phyloP scores from a whole-genome alignment of 2,329 filamentous ascomycete species.

The Juglanconis juglandina region DNA sequence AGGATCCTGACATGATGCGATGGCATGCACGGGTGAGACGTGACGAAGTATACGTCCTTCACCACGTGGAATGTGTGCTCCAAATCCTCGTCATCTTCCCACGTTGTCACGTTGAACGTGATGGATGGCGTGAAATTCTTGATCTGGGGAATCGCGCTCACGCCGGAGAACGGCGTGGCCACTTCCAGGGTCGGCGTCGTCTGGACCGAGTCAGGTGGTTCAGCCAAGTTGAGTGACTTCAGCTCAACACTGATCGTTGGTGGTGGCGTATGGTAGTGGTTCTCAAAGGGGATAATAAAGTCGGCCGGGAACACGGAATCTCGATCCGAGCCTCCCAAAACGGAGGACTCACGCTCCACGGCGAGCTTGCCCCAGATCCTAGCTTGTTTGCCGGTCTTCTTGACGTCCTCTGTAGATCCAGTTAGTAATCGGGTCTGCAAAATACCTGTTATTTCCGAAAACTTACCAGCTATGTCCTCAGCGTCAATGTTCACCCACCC shows the following conservation, averaged over 20 bases:
- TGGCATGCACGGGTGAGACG: slow-evolving; percentile 61
- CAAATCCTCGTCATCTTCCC: slow-evolving; percentile 35
- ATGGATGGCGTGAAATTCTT: slow-evolving; percentile 39
- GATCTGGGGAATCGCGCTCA: slow-evolving; percentile 28
- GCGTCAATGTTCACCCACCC: slow-evolving; percentile 60
- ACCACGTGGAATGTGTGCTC: slow-evolving; percentile 44
- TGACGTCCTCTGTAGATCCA: slow-evolving; percentile 41
- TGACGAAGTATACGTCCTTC: slow-evolving; percentile 63
- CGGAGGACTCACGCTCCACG: slow-evolving; percentile 58
- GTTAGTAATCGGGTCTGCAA: not conserved
- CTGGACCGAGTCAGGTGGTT: slow-evolving; percentile 41
- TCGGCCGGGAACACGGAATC: slow-evolving; percentile 56
- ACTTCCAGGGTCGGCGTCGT: slow-evolving; percentile 41
- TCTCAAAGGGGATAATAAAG: slow-evolving; percentile 60
- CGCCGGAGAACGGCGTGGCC: slow-evolving; percentile 34
- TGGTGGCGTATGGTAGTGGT: slow-evolving; percentile 45
- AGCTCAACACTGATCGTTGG: slow-evolving; percentile 48
- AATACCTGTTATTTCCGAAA: not conserved
- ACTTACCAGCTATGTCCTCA: slow-evolving; percentile 49
- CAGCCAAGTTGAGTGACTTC: slow-evolving; percentile 46
- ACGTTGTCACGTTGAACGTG: slow-evolving; percentile 39
- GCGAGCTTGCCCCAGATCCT: slow-evolving; percentile 59
- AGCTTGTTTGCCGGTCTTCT: slow-evolving; percentile 50
- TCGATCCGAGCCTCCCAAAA: slow-evolving; percentile 56
- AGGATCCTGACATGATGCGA: slow-evolving; percentile 55